These are phyloP conservation scores for Pugionium dolabratum DNA, from an alignment of 345 rosid genomes.

Conservation along the genomic window DNA sequence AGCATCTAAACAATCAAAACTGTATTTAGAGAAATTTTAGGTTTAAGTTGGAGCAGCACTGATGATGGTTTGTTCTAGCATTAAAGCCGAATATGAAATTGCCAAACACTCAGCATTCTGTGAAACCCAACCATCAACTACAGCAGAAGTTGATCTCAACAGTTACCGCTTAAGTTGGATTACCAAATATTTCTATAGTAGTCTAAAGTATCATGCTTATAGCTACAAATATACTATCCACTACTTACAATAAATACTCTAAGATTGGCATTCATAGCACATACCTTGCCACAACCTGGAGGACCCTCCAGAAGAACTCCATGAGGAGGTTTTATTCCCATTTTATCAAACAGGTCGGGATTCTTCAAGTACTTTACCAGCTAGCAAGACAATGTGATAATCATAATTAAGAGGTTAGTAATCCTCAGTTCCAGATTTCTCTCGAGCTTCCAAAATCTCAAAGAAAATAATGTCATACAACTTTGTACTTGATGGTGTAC, in stretches of 20 bases:
- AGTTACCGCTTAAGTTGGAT: too few relatives aligned
- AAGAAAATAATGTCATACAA: not conserved
- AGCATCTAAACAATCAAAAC: slow-evolving; percentile 7
- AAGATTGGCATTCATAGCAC: slow-evolving; percentile 26
- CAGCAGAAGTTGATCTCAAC: slow-evolving; percentile 4
- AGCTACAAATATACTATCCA: slow-evolving; percentile 11
- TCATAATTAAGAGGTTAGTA: slow-evolving; percentile 26
- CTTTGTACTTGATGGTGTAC: slow-evolving; percentile 9
- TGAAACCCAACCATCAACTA: slow-evolving; percentile 1
- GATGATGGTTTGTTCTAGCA: slow-evolving; percentile 18
- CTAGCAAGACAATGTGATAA: slow-evolving; percentile 45
- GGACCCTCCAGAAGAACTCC: slow-evolving; percentile 97
- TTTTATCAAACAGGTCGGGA: slow-evolving; percentile 90
- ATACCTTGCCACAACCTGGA: slow-evolving; percentile 97
- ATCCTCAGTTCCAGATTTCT: slow-evolving; percentile 13
- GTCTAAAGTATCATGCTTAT: slow-evolving; percentile 3
- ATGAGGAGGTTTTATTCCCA: slow-evolving; percentile 95
- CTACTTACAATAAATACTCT: slow-evolving; percentile 19
- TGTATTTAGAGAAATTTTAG: not conserved
- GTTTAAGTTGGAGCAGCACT: not conserved
- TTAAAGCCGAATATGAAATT: slow-evolving; percentile 5
- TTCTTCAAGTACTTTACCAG: slow-evolving; percentile 93
- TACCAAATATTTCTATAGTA: not conserved
- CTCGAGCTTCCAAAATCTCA: not conserved
- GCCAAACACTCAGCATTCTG: too few relatives aligned